These are phyloP conservation scores for Penicillium sp. DNA, from an alignment of 2,329 filamentous ascomycete species.

Conservation along the genomic window DNA sequence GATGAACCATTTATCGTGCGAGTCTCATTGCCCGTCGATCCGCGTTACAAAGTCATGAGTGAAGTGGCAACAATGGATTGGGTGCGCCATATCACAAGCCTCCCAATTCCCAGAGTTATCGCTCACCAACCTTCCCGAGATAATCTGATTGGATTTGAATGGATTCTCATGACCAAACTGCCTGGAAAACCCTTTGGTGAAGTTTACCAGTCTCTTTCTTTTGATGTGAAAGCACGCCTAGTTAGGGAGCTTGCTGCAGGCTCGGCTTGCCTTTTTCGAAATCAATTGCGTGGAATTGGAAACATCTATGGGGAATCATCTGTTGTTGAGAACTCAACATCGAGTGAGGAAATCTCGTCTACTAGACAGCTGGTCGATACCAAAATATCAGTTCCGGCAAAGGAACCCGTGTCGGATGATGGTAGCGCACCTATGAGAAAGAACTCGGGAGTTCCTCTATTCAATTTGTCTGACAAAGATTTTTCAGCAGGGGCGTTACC, in stretches of 20 bases:
- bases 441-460: background rate
- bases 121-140: slow-evolving; percentile 11
- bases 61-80: slow-evolving; percentile 16
- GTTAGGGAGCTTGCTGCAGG: slow-evolving; percentile 2
- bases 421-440: background rate
- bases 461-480: accelerated
- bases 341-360: background rate
- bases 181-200: slow-evolving; percentile 7
- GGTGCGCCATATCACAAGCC: slow-evolving; percentile 4
- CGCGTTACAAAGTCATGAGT: slow-evolving; percentile 10
- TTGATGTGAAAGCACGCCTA: slow-evolving; percentile 4
- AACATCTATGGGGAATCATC: slow-evolving; percentile 1
- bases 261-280: slow-evolving; percentile 5
- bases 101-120: slow-evolving; percentile 14
- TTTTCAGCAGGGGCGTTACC: background rate
- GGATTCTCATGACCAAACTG: slow-evolving; percentile 14
- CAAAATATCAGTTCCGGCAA: too few species aligned
- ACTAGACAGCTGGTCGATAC: background rate
- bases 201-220: slow-evolving; percentile 5
- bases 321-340: background rate
- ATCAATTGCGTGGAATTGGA: background rate
- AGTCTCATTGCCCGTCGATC: slow-evolving; percentile 10
- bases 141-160: slow-evolving; percentile 19
- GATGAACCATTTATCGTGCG: slow-evolving; percentile 3
- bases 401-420: background rate